phyloP scores from a whole-genome alignment of 1,284 basidiomycete genomes.

The Cryptococcus depauperatus region DNA sequence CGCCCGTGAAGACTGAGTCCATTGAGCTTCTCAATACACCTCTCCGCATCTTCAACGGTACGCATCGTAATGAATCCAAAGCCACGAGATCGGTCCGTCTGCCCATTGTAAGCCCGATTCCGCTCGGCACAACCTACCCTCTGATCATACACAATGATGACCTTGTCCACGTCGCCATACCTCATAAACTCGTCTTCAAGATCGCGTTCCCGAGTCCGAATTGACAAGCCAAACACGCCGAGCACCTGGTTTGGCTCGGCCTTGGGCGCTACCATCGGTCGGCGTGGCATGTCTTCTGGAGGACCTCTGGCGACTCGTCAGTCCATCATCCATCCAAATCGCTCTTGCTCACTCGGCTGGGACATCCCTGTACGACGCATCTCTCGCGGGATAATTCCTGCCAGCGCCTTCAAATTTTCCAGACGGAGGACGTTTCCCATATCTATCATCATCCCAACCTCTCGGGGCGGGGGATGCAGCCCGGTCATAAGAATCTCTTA shows the following conservation, averaged over 20 bases:
- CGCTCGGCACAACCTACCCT: constrained; percentile 55
- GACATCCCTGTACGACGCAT: background rate
- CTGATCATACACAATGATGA: constrained; percentile 97
- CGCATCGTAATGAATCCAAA: constrained; percentile 97
- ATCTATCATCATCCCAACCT: background rate
- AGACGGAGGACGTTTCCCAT: background rate
- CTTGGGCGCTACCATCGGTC: too few species aligned
- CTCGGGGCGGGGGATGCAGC: background rate
- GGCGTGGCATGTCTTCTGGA: too few species aligned
- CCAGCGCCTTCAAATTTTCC: background rate
- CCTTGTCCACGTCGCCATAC: constrained; percentile 86
- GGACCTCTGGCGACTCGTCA: background rate
- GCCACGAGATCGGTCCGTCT: constrained; percentile 92
- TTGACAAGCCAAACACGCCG: constrained; percentile 92
- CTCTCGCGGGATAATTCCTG: background rate
- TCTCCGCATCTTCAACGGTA: constrained; percentile 71
- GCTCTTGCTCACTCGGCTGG: too few species aligned
- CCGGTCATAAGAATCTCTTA: background rate
- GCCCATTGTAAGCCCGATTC: constrained; percentile 5
- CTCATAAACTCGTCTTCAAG: constrained; percentile 87
- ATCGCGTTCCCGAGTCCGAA: constrained; percentile 87
- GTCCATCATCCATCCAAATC: background rate
- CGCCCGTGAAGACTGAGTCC: constrained; percentile 91
- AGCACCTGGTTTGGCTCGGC: constrained; percentile 81
- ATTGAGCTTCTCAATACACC: constrained; percentile 84